Evolutionary conservation across 129 eudicot species (phyloP).

Genomic region (Lactuca saligna): DNA sequence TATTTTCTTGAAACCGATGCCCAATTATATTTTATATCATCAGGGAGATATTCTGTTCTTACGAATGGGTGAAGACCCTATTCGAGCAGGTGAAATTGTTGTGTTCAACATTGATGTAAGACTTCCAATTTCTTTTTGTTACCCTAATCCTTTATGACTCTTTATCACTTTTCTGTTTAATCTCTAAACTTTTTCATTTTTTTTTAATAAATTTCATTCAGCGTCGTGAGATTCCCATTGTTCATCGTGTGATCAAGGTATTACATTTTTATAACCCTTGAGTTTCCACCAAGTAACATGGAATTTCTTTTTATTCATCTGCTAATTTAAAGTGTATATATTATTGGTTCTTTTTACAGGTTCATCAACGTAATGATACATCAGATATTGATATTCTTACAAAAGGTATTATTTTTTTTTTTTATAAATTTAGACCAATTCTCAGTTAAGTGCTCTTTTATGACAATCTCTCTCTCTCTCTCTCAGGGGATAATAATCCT

Average conservation of each 20-base stretch:
- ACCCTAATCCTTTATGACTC: neutral
- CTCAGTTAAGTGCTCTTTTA: conserved; percentile 2
- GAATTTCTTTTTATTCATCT: neutral
- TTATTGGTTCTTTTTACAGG: conserved; percentile 38
- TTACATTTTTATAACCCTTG: conserved; percentile 5
- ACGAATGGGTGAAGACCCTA: conserved; percentile 74
- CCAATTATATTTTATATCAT: conserved; percentile 11
- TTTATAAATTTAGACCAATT: neutral
- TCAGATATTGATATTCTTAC: conserved; percentile 72
- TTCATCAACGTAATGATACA: conserved; percentile 62
- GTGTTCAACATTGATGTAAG: conserved; percentile 86
- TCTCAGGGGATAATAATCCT: conserved; percentile 66
- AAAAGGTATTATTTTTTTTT: conserved; percentile 55
- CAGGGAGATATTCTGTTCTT: conserved; percentile 94
- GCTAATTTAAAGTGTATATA: neutral
- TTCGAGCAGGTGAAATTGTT: conserved; percentile 90
- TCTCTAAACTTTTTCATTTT: neutral
- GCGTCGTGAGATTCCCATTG: conserved; percentile 82
- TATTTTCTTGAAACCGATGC: conserved; percentile 17
- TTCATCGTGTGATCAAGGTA: conserved; percentile 88
- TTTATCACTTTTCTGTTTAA: conserved; percentile 10
- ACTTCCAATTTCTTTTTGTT: conserved; percentile 8
- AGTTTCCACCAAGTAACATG: conserved; percentile 16
- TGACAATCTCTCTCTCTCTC: conserved; percentile 14
- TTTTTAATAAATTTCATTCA: conserved; percentile 25